Evolutionary conservation across 2,329 filamentous ascomycete species (phyloP).

Genomic region (Trichoderma koningii): DNA sequence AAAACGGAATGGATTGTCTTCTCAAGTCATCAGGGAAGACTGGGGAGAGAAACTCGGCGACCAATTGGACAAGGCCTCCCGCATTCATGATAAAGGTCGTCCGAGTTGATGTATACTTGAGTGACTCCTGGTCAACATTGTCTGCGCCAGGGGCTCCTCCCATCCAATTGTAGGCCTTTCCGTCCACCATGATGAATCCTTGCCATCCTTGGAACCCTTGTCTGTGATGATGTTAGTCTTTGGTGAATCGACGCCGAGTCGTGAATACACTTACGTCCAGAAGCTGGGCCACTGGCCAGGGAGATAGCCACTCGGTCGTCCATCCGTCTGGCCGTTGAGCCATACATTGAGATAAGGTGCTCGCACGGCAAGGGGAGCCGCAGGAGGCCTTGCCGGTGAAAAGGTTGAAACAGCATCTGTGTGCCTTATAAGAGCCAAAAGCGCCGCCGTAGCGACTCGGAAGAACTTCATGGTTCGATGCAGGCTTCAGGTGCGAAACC

Average conservation of each 20-base stretch:
- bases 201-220: slow-evolving; percentile 61
- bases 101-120: slow-evolving; percentile 71
- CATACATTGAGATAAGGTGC: slow-evolving; percentile 75
- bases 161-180: slow-evolving; percentile 66
- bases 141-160: slow-evolving; percentile 54
- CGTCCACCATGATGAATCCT: slow-evolving; percentile 70
- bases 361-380: slow-evolving; percentile 71
- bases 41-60: slow-evolving; percentile 70
- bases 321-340: slow-evolving; percentile 62
- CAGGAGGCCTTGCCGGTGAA: slow-evolving; percentile 64
- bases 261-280: slow-evolving; percentile 60
- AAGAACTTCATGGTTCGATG: slow-evolving; percentile 31
- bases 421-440: slow-evolving; percentile 30
- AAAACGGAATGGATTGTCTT: slow-evolving; percentile 69
- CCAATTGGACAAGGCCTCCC: slow-evolving; percentile 62
- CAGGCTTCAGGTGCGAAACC: not conserved
- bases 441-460: slow-evolving; percentile 30
- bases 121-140: slow-evolving; percentile 61
- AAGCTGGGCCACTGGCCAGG: slow-evolving; percentile 70
- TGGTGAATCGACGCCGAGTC: not conserved
- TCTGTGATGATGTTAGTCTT: slow-evolving; percentile 39
- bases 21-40: slow-evolving; percentile 66
- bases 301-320: slow-evolving; percentile 65
- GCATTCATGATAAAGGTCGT: slow-evolving; percentile 71
- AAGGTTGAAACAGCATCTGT: slow-evolving; percentile 53